Evolutionary conservation across 306 rosid genomes (phyloP).

Genomic region (Glycine latifolia): DNA sequence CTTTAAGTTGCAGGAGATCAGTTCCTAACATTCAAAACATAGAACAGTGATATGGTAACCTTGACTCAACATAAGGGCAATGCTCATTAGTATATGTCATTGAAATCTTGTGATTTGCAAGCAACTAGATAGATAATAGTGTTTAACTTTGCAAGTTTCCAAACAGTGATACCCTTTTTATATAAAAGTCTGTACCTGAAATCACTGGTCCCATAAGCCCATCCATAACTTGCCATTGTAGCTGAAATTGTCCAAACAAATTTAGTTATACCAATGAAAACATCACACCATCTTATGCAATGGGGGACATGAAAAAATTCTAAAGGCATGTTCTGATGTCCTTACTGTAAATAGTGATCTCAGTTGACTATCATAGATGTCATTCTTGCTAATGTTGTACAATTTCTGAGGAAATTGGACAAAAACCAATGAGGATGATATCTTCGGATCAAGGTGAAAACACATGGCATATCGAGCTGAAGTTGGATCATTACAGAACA

Average conservation of each 20-base stretch:
- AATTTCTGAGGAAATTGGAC: constrained; percentile 81
- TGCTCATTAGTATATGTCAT: constrained; percentile 16
- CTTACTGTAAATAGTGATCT: constrained; percentile 53
- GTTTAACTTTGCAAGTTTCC: constrained; percentile 49
- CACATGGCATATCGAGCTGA: constrained; percentile 76
- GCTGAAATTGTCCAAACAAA: constrained; percentile 32
- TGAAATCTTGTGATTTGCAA: background rate
- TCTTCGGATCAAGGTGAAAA: constrained; percentile 71
- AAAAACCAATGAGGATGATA: constrained; percentile 65
- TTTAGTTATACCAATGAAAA: constrained; percentile 10
- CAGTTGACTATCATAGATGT: constrained; percentile 68
- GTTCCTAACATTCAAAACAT: constrained; percentile 45
- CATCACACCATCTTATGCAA: background rate
- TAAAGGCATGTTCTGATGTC: background rate
- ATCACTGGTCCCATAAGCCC: constrained; percentile 71
- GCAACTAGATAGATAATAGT: constrained; percentile 4
- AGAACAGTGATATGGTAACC: background rate
- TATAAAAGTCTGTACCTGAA: constrained; percentile 68
- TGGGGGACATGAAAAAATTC: background rate
- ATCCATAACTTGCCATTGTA: constrained; percentile 61
- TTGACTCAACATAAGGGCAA: constrained; percentile 15
- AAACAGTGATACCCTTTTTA: constrained; percentile 59
- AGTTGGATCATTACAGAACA: constrained; percentile 74
- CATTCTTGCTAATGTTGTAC: constrained; percentile 59
- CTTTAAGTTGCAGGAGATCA: constrained; percentile 50